phyloP scores from a whole-genome alignment of 192 early-diverging fungal species.

The Backusella tarrabulga region DNA sequence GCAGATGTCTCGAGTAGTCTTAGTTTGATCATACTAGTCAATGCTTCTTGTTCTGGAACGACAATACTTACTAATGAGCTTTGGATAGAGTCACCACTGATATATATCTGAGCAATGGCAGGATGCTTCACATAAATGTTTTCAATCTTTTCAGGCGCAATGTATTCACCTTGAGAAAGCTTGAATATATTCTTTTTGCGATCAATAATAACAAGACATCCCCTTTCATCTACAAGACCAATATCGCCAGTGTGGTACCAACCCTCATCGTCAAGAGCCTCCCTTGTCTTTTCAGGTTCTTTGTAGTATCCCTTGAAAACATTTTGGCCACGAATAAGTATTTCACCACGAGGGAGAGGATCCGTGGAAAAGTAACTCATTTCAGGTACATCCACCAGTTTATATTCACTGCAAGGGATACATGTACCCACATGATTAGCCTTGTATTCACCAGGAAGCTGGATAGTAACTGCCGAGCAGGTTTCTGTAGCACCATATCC shows the following conservation, averaged over 20 bases:
- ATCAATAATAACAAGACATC: slow-evolving; percentile 76
- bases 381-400: slow-evolving; percentile 83
- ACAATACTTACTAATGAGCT: slow-evolving; percentile 46
- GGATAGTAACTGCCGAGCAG: slow-evolving; percentile 31
- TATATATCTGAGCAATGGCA: slow-evolving; percentile 49
- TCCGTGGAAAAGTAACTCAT: slow-evolving; percentile 80
- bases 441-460: slow-evolving; percentile 49
- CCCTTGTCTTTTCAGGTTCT: slow-evolving; percentile 70
- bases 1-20: background rate
- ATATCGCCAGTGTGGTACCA: slow-evolving; percentile 78
- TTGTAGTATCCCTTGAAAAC: slow-evolving; percentile 86
- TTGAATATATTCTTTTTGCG: slow-evolving; percentile 85
- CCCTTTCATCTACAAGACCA: slow-evolving; percentile 32
- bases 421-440: slow-evolving; percentile 69
- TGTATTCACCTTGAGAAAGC: slow-evolving; percentile 60
- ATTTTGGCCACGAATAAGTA: slow-evolving; percentile 75
- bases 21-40: slow-evolving; percentile 41
- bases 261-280: slow-evolving; percentile 75
- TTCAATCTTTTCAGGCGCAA: slow-evolving; percentile 92
- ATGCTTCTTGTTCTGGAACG: slow-evolving; percentile 53
- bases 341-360: slow-evolving; percentile 87
- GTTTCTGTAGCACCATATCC: slow-evolving; percentile 53
- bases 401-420: slow-evolving; percentile 64
- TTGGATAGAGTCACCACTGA: slow-evolving; percentile 53
- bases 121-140: slow-evolving; percentile 46